Percentiles rank a stretch among this genome's conserved stretches.
Conservation (phyloP, 164 flowering plant genomes). For the Berberis thunbergii region DNA sequence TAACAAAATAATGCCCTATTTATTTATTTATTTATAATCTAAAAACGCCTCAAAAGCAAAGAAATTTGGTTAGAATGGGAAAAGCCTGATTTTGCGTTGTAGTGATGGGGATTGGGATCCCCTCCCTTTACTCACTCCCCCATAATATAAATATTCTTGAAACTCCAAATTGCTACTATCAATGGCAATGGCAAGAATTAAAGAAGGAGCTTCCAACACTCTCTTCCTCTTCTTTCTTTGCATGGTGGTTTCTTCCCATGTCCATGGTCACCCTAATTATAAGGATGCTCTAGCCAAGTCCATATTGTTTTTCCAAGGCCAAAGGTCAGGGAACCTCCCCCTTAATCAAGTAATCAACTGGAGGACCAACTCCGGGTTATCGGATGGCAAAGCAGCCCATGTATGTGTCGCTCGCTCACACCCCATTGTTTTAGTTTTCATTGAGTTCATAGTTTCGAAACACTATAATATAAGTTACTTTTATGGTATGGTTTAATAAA, state of each 20-base stretch:
- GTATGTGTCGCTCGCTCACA: constrained; percentile 20
- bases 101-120: too few relatives aligned
- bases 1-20: too few relatives aligned
- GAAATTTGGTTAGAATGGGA: too few relatives aligned
- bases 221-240: constrained; percentile 4
- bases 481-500: not conserved
- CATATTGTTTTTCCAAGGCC: constrained; percentile 71
- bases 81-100: too few relatives aligned
- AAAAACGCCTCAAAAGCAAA: too few relatives aligned
- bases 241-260: constrained; percentile 5
- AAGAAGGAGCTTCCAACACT: constrained; percentile 6
- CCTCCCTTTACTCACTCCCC: too few relatives aligned
- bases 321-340: constrained; percentile 71
- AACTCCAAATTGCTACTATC: not conserved
- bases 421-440: not conserved
- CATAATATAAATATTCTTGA: not conserved
- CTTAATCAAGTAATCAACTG: constrained; percentile 26
- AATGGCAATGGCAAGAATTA: not conserved
- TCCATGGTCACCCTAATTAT: constrained; percentile 43
- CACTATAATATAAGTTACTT: not conserved
- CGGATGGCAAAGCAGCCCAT: constrained; percentile 43
- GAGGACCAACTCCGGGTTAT: constrained; percentile 55
- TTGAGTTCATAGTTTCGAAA: too few relatives aligned
- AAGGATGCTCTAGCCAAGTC: constrained; percentile 65
- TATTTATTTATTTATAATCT: too few relatives aligned